Percentiles rank a stretch among this genome's conserved stretches.
Evolutionary conservation across 2,329 filamentous ascomycete species (phyloP).

Genomic region (Elsinoe perseae): DNA sequence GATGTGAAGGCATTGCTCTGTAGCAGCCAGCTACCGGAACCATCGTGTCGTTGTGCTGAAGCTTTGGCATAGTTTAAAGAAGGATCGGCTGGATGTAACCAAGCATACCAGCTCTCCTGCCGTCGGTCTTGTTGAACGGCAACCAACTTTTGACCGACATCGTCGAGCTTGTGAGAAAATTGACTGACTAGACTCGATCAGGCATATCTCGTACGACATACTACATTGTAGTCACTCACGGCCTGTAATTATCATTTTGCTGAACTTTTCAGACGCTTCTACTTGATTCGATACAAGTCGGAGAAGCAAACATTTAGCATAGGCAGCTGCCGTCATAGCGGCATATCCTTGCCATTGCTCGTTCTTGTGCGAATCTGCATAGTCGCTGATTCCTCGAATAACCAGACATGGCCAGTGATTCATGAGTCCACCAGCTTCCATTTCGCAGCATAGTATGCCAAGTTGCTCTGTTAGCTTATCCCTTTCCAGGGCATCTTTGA

Average conservation of each 20-base stretch:
- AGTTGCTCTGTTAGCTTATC: slow-evolving; percentile 16
- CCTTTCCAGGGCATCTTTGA: slow-evolving; percentile 21
- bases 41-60: background rate
- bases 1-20: background rate
- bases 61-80: background rate
- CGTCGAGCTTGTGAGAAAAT: background rate
- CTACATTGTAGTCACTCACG: background rate
- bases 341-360: slow-evolving; percentile 15
- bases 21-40: slow-evolving; percentile 5
- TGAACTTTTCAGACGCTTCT: background rate
- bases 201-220: background rate
- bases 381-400: slow-evolving; percentile 15
- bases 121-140: background rate
- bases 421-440: slow-evolving; percentile 17
- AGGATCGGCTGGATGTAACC: background rate
- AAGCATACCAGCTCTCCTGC: background rate
- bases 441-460: slow-evolving; percentile 16
- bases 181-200: background rate
- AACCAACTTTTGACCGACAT: background rate
- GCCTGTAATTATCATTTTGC: background rate
- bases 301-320: background rate
- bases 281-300: background rate
- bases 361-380: slow-evolving; percentile 15
- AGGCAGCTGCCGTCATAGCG: slow-evolving; percentile 1
- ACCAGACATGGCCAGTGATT: slow-evolving; percentile 14